Evolutionary conservation across 805 yeast genomes (phyloP), one percentile per base, ranked within the genome.

Genomic region (Saturnispora zaruensis): DNA sequence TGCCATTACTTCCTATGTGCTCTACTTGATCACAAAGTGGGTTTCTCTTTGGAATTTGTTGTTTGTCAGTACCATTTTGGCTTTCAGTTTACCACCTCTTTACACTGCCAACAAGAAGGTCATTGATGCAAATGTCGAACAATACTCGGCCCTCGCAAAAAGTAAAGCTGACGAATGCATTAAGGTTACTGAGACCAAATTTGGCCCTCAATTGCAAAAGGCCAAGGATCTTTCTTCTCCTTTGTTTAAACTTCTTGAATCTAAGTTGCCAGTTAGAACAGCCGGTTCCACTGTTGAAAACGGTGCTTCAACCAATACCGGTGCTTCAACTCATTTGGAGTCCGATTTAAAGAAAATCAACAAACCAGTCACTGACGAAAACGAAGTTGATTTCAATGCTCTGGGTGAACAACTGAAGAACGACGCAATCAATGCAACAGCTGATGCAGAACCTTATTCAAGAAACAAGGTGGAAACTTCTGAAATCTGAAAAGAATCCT

Each of bases 41-140:
- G 72, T 89, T 65, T 78, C 95, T 23, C 66, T 90, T 51, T 84
- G 83, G 78, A 73, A 84, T 26, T 67, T 89, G 58, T 60, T 81
- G 28, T 72, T 84, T 57, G 64, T 77, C 45, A 66, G 79, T 41
- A 80, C 82, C 45, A 66, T 86, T 45, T 62, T 73, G 20, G 75
- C 84, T 14, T 91, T 91, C 76, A 68, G 95, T 41, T 71, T 78
- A 42, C 98, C 98, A 52, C 78, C 76, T 26, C 61, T 84, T 54
- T 91, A 90, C 74, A 70, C 78, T 59, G 75, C 75, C 57, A 81
- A 85, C 77, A 82, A 87, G 75, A 75, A 75, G 62, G 83, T 86
- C 72, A 84, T 90, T 62, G 89, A 85, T 69, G 77, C 77, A 44
- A 75, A 78, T 41, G 75, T 81, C 41, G 74, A 73, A 47, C 67